Percentiles rank a stretch among this genome's conserved stretches.
These are phyloP conservation scores for Plectosphaerella plurivora DNA, from an alignment of 2,329 filamentous ascomycete genomes.

Conservation along the genomic window DNA sequence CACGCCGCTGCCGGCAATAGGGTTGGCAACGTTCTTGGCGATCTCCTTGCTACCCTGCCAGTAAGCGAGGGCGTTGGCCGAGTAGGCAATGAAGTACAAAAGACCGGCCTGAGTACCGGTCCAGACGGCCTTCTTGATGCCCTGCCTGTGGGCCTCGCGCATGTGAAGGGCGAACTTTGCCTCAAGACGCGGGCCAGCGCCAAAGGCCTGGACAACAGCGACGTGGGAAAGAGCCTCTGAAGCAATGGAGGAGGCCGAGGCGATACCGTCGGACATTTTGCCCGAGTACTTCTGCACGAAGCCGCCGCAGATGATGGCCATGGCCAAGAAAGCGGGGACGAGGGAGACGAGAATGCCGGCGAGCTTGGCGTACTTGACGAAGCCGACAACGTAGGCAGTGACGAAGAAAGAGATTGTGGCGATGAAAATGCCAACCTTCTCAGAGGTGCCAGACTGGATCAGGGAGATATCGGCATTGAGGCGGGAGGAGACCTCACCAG, in stretches of 20 bases:
- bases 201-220: conserved; percentile 59
- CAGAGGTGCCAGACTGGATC: conserved; percentile 63
- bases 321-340: conserved; percentile 57
- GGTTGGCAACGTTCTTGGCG: conserved; percentile 15
- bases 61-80: conserved; percentile 60
- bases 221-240: conserved; percentile 58
- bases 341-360: conserved; percentile 61
- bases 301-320: conserved; percentile 50
- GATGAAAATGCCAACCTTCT: conserved; percentile 65
- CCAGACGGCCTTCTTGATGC: conserved; percentile 51
- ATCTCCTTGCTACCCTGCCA: conserved; percentile 54
- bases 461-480: conserved; percentile 63
- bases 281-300: conserved; percentile 48
- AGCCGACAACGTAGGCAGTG: conserved; percentile 63
- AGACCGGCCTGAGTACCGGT: conserved; percentile 55
- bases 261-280: conserved; percentile 47
- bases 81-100: conserved; percentile 63
- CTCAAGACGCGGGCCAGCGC: conserved; percentile 55
- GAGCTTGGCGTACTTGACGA: conserved; percentile 57
- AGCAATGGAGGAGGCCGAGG: conserved; percentile 56
- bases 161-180: conserved; percentile 42
- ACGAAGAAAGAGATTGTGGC: conserved; percentile 61
- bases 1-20: conserved; percentile 26
- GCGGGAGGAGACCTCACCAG: conserved; percentile 59
- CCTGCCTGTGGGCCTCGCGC: conserved; percentile 38